A percentile compares a stretch with the other conserved stretches of the same genome.
Conservation (phyloP, 1,284 basidiomycete species). For the Naganishia cerealis region DNA sequence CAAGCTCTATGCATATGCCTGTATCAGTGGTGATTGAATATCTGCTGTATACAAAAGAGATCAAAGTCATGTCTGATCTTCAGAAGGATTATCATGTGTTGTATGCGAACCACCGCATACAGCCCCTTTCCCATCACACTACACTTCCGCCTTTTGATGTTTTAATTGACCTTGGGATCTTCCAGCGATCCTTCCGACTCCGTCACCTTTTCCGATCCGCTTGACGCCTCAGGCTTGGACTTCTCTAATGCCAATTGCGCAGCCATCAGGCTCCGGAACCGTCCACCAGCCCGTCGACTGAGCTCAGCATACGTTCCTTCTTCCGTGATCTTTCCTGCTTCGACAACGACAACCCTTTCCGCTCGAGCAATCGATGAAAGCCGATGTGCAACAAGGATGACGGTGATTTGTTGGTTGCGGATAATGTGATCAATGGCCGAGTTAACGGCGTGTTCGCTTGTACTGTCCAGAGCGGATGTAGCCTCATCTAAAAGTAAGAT, state of each 20-base stretch:
- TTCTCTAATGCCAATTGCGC: constrained; percentile 64
- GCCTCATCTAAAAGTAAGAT: constrained; percentile 58
- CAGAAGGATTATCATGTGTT: neutral
- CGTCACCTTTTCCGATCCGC: neutral
- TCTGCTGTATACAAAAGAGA: constrained; percentile 1
- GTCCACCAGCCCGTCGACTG: constrained; percentile 65
- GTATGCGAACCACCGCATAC: neutral
- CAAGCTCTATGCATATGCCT: neutral
- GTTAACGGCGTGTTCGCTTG: constrained; percentile 79
- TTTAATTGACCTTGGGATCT: constrained; percentile 16
- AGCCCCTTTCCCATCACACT: neutral
- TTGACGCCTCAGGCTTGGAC: constrained; percentile 14
- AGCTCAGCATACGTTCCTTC: constrained; percentile 78
- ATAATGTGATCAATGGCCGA: constrained; percentile 87
- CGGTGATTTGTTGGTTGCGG: constrained; percentile 72
- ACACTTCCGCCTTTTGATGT: neutral
- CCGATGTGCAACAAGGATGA: constrained; percentile 84
- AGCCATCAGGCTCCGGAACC: constrained; percentile 81
- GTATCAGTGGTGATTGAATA: neutral
- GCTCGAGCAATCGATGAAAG: constrained; percentile 79
- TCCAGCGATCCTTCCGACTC: constrained; percentile 1
- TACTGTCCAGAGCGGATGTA: constrained; percentile 71
- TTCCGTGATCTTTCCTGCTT: constrained; percentile 80
- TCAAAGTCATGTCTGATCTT: neutral
- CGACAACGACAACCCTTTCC: constrained; percentile 80